Conservation (phyloP, 331 rosid species). For the Pyracantha coccinea region DNA sequence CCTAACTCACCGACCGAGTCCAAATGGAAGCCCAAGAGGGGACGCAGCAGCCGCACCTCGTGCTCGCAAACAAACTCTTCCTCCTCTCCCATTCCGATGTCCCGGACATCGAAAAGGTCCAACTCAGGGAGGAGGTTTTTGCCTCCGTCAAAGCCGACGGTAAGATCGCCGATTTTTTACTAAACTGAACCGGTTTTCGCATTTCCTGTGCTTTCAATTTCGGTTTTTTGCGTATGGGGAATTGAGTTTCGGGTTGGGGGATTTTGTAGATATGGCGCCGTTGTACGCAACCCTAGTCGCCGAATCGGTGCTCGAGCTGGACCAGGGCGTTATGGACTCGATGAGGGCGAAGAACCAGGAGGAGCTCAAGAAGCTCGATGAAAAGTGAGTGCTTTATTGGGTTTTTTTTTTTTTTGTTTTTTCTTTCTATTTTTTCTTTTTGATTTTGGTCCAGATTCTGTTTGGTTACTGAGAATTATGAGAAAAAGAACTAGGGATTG, state of each 20-base stretch:
- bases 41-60: constrained; percentile 70
- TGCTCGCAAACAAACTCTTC: constrained; percentile 78
- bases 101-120: constrained; percentile 87
- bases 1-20: constrained; percentile 1
- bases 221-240: background rate
- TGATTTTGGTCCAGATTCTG: background rate
- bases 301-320: constrained; percentile 56
- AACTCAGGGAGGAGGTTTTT: constrained; percentile 68
- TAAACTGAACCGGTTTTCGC: background rate
- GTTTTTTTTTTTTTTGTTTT: background rate
- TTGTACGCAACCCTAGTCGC: constrained; percentile 77
- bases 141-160: constrained; percentile 65
- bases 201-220: background rate
- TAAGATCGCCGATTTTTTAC: constrained; percentile 8
- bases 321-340: constrained; percentile 58
- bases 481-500: background rate
- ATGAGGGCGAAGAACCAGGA: constrained; percentile 75
- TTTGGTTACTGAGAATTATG: background rate
- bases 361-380: constrained; percentile 75
- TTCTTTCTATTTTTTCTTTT: no score
- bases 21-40: constrained; percentile 84
- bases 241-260: background rate
- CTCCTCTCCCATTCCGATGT: constrained; percentile 76
- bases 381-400: constrained; percentile 55
- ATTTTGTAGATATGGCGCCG: constrained; percentile 66